Evolutionary conservation across 2,329 filamentous ascomycete species (phyloP).

Genomic region (Calonectria naviculata): DNA sequence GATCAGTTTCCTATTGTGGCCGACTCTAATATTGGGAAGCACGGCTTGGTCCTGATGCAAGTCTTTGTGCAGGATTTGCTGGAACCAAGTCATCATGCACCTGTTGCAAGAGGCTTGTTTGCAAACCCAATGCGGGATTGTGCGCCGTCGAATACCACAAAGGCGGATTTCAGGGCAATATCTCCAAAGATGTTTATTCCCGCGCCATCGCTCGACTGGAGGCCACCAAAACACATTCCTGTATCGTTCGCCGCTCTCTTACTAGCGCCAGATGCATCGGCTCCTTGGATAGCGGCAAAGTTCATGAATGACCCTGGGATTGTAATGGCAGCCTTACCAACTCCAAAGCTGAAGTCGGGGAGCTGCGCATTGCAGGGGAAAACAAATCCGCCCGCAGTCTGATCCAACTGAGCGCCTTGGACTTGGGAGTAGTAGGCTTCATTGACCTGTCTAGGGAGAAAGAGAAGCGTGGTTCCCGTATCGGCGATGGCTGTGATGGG

Average conservation of each 20-base stretch:
- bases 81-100: neutral
- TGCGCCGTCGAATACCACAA: constrained; percentile 64
- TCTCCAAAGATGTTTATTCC: constrained; percentile 71
- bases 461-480: constrained; percentile 72
- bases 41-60: neutral
- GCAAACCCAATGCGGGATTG: constrained; percentile 37
- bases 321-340: constrained; percentile 68
- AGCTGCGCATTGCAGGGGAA: constrained; percentile 59
- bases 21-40: neutral
- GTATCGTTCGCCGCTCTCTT: neutral
- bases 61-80: no score
- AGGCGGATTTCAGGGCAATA: constrained; percentile 70
- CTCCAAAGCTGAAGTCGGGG: constrained; percentile 64
- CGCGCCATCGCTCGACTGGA: constrained; percentile 64
- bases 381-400: constrained; percentile 54
- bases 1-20: neutral
- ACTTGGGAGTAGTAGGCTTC: constrained; percentile 61
- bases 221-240: constrained; percentile 70
- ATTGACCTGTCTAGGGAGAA: constrained; percentile 65
- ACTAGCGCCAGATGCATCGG: neutral
- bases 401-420: constrained; percentile 52
- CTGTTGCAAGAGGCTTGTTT: constrained; percentile 16
- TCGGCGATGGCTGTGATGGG: constrained; percentile 60
- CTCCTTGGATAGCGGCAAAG: constrained; percentile 53
- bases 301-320: constrained; percentile 66